Conservation (phyloP, 106 monocot genomes). For the Allium sativum region DNA sequence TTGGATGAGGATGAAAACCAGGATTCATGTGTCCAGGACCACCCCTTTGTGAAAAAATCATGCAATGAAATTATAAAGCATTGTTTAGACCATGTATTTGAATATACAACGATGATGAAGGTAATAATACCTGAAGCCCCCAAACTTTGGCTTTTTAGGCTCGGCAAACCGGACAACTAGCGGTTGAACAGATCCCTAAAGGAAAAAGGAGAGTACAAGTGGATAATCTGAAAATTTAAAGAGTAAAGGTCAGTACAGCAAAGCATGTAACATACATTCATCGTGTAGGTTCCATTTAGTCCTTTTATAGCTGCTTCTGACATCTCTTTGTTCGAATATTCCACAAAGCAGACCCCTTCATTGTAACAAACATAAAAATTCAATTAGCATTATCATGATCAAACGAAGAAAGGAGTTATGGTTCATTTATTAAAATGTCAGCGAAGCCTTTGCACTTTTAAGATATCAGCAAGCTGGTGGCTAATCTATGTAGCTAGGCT, state of each 20-base stretch:
- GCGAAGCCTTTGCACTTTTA: no score
- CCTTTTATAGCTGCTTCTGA: conserved; percentile 72
- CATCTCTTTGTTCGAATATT: conserved; percentile 71
- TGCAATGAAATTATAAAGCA: not conserved
- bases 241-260: not conserved
- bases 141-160: conserved; percentile 79
- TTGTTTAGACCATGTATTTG: not conserved
- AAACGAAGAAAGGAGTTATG: not conserved
- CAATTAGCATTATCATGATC: not conserved
- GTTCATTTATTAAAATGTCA: not conserved
- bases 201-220: conserved; percentile 7
- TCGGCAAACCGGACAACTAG: conserved; percentile 93
- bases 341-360: conserved; percentile 94
- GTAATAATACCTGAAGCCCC: conserved; percentile 55
- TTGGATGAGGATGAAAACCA: conserved; percentile 26
- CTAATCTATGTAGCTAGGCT: not conserved
- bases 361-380: conserved; percentile 4
- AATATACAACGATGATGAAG: not conserved
- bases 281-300: conserved; percentile 65
- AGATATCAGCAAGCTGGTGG: not conserved
- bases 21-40: conserved; percentile 87
- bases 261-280: conserved; percentile 57
- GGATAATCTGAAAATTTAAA: not conserved
- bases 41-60: conserved; percentile 36
- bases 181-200: conserved; percentile 88